Percentiles rank a stretch among this genome's conserved stretches.
Conservation (phyloP, 345 rosid species). For the Diplotaxis tenuifolia region DNA sequence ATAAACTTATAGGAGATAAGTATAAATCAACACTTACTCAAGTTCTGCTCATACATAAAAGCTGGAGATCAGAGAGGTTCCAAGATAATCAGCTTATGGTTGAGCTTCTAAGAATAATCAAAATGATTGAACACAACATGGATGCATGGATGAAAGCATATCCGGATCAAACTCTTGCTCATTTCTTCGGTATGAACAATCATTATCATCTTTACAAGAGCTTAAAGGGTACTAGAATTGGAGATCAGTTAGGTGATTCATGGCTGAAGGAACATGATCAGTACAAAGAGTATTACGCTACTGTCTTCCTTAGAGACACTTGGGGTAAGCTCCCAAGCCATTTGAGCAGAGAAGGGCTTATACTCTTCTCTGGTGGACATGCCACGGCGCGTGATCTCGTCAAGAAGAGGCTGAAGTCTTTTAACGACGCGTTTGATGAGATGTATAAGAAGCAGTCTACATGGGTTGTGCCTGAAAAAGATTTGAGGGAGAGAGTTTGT, state of each 20-base stretch:
- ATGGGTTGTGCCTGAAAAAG: conserved; percentile 78
- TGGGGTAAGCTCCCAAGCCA: conserved; percentile 93
- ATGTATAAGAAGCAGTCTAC: conserved; percentile 72
- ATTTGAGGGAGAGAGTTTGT: conserved; percentile 83
- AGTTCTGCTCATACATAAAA: conserved; percentile 77
- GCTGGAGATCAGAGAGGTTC: conserved; percentile 91
- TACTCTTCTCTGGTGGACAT: conserved; percentile 95
- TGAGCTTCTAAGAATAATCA: conserved; percentile 68
- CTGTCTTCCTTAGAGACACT: conserved; percentile 70
- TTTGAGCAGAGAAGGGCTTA: conserved; percentile 92
- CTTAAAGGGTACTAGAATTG: conserved; percentile 79
- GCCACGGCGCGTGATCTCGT: conserved; percentile 99
- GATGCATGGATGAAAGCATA: conserved; percentile 83
- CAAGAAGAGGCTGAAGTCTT: conserved; percentile 79
- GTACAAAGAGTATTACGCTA: conserved; percentile 63
- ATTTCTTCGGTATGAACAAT: conserved; percentile 82
- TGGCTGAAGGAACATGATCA: conserved; percentile 91
- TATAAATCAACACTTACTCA: conserved; percentile 79
- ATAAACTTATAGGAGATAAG: conserved; percentile 76
- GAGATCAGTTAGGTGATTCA: conserved; percentile 72
- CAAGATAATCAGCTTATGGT: conserved; percentile 72
- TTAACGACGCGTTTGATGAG: conserved; percentile 90
- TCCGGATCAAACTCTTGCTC: conserved; percentile 54
- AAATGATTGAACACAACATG: conserved; percentile 70
- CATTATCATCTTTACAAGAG: conserved; percentile 89